These are phyloP conservation scores for Linaria vulgaris DNA, from an alignment of 257 asterid genomes.

Conservation along the genomic window DNA sequence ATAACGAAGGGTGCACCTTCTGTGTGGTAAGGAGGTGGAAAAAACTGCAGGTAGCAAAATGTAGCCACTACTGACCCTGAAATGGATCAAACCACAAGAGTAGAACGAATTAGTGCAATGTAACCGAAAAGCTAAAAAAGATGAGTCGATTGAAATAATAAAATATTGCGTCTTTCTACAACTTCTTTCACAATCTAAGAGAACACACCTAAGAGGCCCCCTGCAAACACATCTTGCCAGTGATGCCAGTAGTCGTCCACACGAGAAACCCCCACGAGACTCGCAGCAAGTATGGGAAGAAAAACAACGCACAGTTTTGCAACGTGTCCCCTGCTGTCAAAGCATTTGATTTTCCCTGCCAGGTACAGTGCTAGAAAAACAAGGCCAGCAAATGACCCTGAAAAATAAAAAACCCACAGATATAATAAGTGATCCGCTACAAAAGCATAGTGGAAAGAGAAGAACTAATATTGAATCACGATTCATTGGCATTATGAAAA, in stretches of 20 bases:
- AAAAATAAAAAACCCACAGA: constrained; percentile 3
- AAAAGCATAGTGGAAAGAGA: neutral
- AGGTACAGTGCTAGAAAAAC: constrained; percentile 72
- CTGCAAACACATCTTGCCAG: constrained; percentile 94
- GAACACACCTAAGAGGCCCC: constrained; percentile 69
- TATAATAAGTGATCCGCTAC: neutral
- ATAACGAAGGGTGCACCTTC: constrained; percentile 43
- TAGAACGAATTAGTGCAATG: no score
- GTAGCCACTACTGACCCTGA: constrained; percentile 66
- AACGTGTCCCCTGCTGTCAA: constrained; percentile 72
- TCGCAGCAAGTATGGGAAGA: constrained; percentile 70
- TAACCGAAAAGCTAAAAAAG: neutral
- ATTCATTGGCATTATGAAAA: no score
- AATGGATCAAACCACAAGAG: neutral
- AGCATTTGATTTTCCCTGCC: constrained; percentile 76
- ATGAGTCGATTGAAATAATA: neutral
- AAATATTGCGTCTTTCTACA: neutral
- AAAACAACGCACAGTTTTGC: constrained; percentile 71
- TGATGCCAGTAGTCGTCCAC: constrained; percentile 98
- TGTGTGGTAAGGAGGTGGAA: constrained; percentile 72
- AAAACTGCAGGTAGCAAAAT: constrained; percentile 83
- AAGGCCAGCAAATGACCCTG: constrained; percentile 97
- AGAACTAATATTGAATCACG: neutral
- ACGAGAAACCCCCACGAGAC: constrained; percentile 84
- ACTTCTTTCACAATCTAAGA: neutral